Evolutionary conservation across 2,329 filamentous ascomycete species (phyloP).

Genomic region (Ceratocystis eucalypticola): DNA sequence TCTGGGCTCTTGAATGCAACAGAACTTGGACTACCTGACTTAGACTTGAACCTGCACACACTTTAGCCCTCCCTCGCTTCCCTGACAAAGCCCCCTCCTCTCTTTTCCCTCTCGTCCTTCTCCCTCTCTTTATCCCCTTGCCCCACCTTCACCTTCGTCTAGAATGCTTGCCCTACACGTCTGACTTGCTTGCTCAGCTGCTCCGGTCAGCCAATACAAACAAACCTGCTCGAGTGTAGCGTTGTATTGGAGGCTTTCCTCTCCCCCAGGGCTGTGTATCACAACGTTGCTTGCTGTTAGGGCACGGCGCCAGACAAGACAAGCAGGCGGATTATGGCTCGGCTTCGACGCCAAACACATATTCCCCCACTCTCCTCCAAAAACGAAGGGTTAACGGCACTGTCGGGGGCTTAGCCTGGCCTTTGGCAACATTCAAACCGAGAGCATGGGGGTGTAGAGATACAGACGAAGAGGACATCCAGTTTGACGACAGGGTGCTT

Average conservation of each 20-base stretch:
- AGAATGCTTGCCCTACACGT: not conserved
- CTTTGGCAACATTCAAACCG: not conserved
- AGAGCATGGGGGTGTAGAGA: not conserved
- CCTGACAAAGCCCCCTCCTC: not conserved
- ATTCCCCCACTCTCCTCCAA: not conserved
- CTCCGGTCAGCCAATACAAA: not conserved
- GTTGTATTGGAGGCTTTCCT: not conserved
- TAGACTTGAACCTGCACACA: not conserved
- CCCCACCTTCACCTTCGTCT: not conserved
- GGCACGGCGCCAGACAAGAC: not conserved
- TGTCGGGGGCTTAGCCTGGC: not conserved
- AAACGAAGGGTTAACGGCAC: not conserved
- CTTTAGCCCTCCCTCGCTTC: not conserved
- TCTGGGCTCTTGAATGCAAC: not conserved
- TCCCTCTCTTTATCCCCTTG: not conserved
- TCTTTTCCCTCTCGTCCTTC: not conserved
- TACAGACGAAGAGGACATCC: no score
- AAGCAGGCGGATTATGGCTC: not conserved
- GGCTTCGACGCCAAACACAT: not conserved
- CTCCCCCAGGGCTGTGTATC: not conserved
- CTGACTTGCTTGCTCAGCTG: not conserved
- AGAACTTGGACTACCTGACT: no score
- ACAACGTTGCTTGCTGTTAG: not conserved
- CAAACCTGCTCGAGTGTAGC: not conserved
- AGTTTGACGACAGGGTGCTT: not conserved